Base-by-base conservation (phyloP, 306 rosid genomes). In the Abrus pulchellus region DNA sequence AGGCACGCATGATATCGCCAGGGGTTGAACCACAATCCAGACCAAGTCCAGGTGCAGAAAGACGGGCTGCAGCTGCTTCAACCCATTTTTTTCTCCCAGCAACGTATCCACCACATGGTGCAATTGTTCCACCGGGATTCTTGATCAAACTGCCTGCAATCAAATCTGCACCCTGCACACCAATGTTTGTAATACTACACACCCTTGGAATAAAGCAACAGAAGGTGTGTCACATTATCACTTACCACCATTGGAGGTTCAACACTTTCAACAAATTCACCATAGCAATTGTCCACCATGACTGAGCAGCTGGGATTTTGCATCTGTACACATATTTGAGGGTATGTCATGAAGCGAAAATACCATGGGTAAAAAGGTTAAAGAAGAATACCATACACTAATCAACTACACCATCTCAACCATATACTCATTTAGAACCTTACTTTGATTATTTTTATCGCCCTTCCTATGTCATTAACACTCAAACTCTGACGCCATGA, bases 271-370 rank as follows among this genome's bases (percentile, higher is more conserved):
- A 92, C 99, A 88, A 94, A 93, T 85, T 94, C 97, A 9, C 97
- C 99, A 80, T 92, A 94, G 77, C 99, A 94, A 81, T 92, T 94
- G 84, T 94, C 99, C 82, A 94, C 97, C 99, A 94, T 89, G 76
- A 94, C 92, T 79, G 82, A 85, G 80, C 99, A 94, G 68, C 86
- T 85, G 43, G 99, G 90, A 56, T 90, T 92, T 90, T 92, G 99
- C 91, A 49, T 75, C 99, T 94, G 92, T 28, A 69, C 47, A 29
- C 8, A 9, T 28, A 55, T 65, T 66, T 6, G 40, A 57, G 77
- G 52, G 47, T 49, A 71, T 14, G 34, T 55, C 78, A 80, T 52
- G 6, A 62, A 53, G 77, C 7, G 3, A 47, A 68, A 50, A 57
- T 38, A 72, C 61, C 53, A 64, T 5, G 6, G 7, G 30, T 20